Evolutionary conservation across 2,329 filamentous ascomycete genomes (phyloP).

Genomic region (Ploettnerulaceae sp.): DNA sequence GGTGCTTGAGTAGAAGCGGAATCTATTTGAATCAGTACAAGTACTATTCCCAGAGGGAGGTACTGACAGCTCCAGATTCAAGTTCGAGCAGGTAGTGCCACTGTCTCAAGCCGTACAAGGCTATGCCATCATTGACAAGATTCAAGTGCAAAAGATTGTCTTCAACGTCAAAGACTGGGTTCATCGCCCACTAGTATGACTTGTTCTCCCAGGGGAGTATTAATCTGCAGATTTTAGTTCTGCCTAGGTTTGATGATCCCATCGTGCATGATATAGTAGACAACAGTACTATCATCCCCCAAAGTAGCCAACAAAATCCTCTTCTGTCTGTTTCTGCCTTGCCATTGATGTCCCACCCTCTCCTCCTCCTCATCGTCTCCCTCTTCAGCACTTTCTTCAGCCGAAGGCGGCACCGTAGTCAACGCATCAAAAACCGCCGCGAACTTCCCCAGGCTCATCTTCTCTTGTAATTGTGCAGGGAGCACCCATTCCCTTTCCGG

Average conservation of each 20-base stretch:
- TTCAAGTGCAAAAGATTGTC: too few species aligned
- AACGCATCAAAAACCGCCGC: slow-evolving; percentile 66
- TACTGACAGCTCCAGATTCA: too few species aligned
- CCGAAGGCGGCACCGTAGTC: slow-evolving; percentile 40
- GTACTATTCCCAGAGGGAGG: too few species aligned
- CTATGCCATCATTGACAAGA: too few species aligned
- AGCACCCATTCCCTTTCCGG: slow-evolving; percentile 72
- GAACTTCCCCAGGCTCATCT: slow-evolving; percentile 63
- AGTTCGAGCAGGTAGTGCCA: too few species aligned
- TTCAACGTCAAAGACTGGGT: too few species aligned
- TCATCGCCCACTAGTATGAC: too few species aligned
- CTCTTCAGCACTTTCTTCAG: slow-evolving; percentile 19
- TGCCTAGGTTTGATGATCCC: slow-evolving; percentile 83
- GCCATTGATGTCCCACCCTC: slow-evolving; percentile 40
- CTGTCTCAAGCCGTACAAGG: too few species aligned
- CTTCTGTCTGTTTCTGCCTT: slow-evolving; percentile 50
- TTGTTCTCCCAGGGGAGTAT: too few species aligned
- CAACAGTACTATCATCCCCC: slow-evolving; percentile 75
- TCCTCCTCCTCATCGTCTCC: slow-evolving; percentile 23
- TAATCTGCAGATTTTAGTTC: slow-evolving; percentile 58
- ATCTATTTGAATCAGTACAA: too few species aligned
- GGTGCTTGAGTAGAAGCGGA: too few species aligned
- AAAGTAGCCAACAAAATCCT: slow-evolving; percentile 69
- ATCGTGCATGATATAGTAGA: slow-evolving; percentile 81
- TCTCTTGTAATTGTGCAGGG: slow-evolving; percentile 67